These are phyloP conservation scores for Parasitella parasitica DNA, from an alignment of 371 early-diverging fungal genomes.

Conservation along the genomic window DNA sequence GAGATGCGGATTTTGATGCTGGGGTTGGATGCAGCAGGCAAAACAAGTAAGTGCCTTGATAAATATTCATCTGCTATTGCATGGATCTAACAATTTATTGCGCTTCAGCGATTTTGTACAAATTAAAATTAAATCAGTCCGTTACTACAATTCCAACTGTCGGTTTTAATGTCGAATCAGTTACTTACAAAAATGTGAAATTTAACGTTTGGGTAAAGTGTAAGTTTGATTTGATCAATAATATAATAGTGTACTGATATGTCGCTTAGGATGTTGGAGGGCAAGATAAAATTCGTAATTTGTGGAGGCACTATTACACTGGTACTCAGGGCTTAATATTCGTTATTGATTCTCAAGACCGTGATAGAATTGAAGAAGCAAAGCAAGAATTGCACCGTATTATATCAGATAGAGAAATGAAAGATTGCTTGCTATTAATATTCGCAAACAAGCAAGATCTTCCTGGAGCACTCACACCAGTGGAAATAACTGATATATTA, in stretches of 20 bases:
- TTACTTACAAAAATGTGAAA: constrained; percentile 88
- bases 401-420: constrained; percentile 82
- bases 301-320: constrained; percentile 89
- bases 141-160: constrained; percentile 90
- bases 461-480: constrained; percentile 75
- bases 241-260: not conserved
- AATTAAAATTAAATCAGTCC: constrained; percentile 83
- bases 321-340: constrained; percentile 88
- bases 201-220: constrained; percentile 77
- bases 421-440: constrained; percentile 76
- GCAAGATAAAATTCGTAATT: constrained; percentile 87
- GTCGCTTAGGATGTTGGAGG: constrained; percentile 80
- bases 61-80: not conserved
- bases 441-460: constrained; percentile 92
- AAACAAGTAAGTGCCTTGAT: constrained; percentile 70
- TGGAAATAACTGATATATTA: constrained; percentile 79
- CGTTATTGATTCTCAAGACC: constrained; percentile 85
- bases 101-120: constrained; percentile 78
- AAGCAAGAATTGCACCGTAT: constrained; percentile 81
- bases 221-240: not conserved
- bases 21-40: constrained; percentile 93
- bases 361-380: constrained; percentile 84
- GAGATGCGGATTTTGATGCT: constrained; percentile 91
- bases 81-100: not conserved
- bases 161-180: constrained; percentile 87